phyloP scores from a whole-genome alignment of 495 filamentous ascomycete genomes.

The Xylaria curta region DNA sequence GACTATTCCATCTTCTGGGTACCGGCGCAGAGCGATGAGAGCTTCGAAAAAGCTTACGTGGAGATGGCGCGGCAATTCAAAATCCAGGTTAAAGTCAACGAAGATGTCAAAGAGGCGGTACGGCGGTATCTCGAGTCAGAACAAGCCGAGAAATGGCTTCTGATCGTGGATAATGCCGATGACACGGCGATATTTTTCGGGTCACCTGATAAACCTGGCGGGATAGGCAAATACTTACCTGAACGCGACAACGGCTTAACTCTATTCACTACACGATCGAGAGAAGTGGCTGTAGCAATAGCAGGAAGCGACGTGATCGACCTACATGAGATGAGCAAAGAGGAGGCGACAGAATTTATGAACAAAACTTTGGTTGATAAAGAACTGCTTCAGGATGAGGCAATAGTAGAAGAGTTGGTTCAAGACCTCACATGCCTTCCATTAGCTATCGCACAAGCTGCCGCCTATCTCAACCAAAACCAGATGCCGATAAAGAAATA shows the following conservation, averaged over 20 bases:
- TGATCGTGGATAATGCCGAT: conserved; percentile 47
- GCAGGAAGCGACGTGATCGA: conserved; percentile 36
- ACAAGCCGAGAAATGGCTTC: conserved; percentile 37
- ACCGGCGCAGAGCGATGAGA: conserved; percentile 45
- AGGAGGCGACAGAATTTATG: conserved; percentile 33
- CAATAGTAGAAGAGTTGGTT: conserved; percentile 33
- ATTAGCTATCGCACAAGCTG: conserved; percentile 57
- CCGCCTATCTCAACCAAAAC: conserved; percentile 54
- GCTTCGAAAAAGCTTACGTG: conserved; percentile 54
- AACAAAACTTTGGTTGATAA: conserved; percentile 25
- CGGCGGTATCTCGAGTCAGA: conserved; percentile 27
- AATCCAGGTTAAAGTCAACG: conserved; percentile 20
- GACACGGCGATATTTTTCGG: conserved; percentile 26
- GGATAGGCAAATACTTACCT: conserved; percentile 41
- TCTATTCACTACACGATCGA: conserved; percentile 45
- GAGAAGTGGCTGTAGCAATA: conserved; percentile 36
- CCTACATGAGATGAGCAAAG: conserved; percentile 37
- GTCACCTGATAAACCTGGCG: not conserved
- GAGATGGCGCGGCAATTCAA: conserved; percentile 44
- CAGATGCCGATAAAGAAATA: conserved; percentile 48
- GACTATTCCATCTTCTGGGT: conserved; percentile 61
- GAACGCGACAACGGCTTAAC: conserved; percentile 37
- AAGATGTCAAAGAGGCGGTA: conserved; percentile 34
- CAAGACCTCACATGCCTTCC: conserved; percentile 48
- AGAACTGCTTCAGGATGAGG: not conserved